phyloP scores from a whole-genome alignment of 192 early-diverging fungal genomes.

The Globomyces pollinis-pini region DNA sequence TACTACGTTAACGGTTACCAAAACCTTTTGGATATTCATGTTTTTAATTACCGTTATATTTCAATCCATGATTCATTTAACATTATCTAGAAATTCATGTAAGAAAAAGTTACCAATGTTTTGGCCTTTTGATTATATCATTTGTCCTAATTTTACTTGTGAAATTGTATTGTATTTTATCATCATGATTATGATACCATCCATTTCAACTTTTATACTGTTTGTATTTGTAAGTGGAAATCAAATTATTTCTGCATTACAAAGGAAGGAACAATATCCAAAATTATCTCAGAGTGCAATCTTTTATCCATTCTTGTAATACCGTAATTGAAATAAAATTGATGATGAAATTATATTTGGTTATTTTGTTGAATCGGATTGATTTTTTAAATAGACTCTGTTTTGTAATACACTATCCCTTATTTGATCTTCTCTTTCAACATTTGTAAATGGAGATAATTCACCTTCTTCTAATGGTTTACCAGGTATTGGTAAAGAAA shows the following conservation, averaged over 20 bases:
- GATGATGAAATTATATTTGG: no score
- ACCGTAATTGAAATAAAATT: no score
- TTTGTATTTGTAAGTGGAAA: constrained; percentile 1
- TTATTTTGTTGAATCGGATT: no score
- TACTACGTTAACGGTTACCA: not conserved
- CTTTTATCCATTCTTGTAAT: no score
- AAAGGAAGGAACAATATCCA: not conserved
- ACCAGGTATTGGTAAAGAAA: constrained; percentile 24
- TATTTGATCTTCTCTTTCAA: no score
- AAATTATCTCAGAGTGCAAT: not conserved
- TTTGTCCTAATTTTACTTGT: constrained; percentile 1
- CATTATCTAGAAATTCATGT: not conserved
- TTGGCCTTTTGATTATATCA: constrained; percentile 6
- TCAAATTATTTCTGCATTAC: constrained; percentile 2
- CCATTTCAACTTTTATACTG: not conserved
- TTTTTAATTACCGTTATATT: not conserved
- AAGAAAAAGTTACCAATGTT: not conserved
- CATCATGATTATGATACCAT: not conserved
- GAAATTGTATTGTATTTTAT: constrained; percentile 1
- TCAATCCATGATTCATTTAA: not conserved
- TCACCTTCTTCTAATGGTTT: not conserved
- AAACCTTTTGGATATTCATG: not conserved
- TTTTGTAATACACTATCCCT: no score
- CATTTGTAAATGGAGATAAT: no score
- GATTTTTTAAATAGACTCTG: no score